Evolutionary conservation across 2,329 filamentous ascomycete species (phyloP), one percentile per base, ranked within the genome.

Genomic region (Aspergillus versicolor): DNA sequence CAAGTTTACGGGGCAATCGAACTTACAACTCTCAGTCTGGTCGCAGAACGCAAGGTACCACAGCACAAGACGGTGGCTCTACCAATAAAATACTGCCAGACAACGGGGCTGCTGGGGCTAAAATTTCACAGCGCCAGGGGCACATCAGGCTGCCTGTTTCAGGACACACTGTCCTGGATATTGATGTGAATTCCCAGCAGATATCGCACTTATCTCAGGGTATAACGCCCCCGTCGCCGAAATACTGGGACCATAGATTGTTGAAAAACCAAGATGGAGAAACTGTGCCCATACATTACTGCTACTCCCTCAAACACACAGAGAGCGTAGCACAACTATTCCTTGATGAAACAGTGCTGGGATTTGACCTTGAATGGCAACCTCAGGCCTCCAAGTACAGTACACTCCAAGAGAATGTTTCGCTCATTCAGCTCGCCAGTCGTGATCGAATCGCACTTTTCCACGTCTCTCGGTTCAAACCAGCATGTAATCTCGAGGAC

Each of bases 301-400:
- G 91, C 77, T 85, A 78, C 48, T 88, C 79, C 56, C 82, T 81
- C 44, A 77, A 84, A 37, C 84, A 83, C 3, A 88, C 89, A 17
- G 91, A 97, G 70, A 74, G 78, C 5, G 82, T 89, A 7, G 77
- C 84, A 17, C 73, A 83, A 56, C 81, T 88, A 56, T 96, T 97
- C 64, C 68, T 86, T 40, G 63, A 82, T 24, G 85, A 94, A 66
- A 79, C 84, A 40, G 74, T 95, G 2, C 71, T 97, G n/a, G 92
- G 92, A 0, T 91, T 97, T 60, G 92, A 97, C 67, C 81, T 97
- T 60, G 93, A 97, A 76, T 97, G 93, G 92, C 81, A 85, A 52
- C 62, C 78, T 1, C 77, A 82, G 5, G 80, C 84, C 0, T 76
- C 69, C 5, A 78, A 70, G 19, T 65, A 62, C 7, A 70, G 80